Base-by-base conservation (phyloP, 495 filamentous ascomycete species). In the Trichocladium uniseriatum region DNA sequence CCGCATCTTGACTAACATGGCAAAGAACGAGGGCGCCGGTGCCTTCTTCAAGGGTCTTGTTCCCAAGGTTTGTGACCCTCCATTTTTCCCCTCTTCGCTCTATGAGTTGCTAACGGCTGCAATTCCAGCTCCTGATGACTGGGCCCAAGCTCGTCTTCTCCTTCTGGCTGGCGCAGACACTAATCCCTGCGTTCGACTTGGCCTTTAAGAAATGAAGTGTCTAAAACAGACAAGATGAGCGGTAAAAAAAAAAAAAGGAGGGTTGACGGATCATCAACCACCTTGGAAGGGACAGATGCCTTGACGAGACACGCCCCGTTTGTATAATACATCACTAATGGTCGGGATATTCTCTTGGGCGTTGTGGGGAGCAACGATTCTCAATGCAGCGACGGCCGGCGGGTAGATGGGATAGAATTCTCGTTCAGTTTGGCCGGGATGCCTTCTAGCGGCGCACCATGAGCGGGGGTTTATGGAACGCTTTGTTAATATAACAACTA, bases 71-170 rank as follows among this genome's bases (percentile, higher is more conserved):
- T 51, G 61, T 46, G 18, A 16, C 1, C 18, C 9, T n/a, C 15
- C n/a, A 2, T 11, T 32, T 10, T 14, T 32, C 31, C 31, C 31
- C 5, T 14, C 11, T 32, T 4, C 5, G 9, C 2, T 18, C 19
- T 2, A 15, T 11, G 11, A 18, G 11, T 1, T 36, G 29, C 7
- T 35, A 3, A 27, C 13, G n/a, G 34, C 29, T 42, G 38, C 35
- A n/a, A 36, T 18, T 2, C n/a, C 48, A 79, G 80, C 78, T 98
- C 54, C 75, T 98, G 59, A 97, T 97, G 90, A 98, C 92, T 18
- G 92, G 92, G 27, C 92, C 92, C 52, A 98, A 98, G 78, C 75
- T 98, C 43, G 90, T 96, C 48, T 98, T 98, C 78, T 95, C 89
- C 56, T 99, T 99, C 80, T 99, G 92, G 92, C 78, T 99, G 57